Conservation (phyloP, 2,329 filamentous ascomycete genomes). For the Pezicula neosporulosa region DNA sequence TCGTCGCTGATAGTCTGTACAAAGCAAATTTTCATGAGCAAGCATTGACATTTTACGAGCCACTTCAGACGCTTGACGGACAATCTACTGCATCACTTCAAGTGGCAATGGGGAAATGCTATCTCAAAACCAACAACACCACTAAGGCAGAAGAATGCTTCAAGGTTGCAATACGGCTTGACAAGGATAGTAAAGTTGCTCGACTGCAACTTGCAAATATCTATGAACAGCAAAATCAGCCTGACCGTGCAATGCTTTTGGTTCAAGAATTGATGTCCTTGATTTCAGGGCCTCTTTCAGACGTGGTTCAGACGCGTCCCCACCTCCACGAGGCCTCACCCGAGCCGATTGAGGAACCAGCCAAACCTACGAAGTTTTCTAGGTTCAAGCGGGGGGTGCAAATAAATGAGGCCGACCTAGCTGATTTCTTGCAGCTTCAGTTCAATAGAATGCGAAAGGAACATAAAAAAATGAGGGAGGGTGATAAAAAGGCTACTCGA, state of each 20-base stretch:
- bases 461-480: constrained; percentile 28
- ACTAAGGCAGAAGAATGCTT: constrained; percentile 76
- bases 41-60: constrained; percentile 54
- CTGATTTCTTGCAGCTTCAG: constrained; percentile 29
- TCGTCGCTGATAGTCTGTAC: constrained; percentile 59
- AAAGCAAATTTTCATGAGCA: constrained; percentile 46
- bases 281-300: constrained; percentile 41
- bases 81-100: constrained; percentile 42
- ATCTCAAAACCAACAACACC: constrained; percentile 58
- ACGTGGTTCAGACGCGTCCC: constrained; percentile 2
- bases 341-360: not conserved
- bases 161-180: constrained; percentile 67
- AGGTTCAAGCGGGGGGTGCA: not conserved
- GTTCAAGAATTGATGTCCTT: constrained; percentile 72
- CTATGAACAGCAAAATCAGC: constrained; percentile 72
- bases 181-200: constrained; percentile 70
- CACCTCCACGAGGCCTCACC: not conserved
- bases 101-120: constrained; percentile 55
- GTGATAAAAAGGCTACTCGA: constrained; percentile 15
- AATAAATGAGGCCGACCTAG: constrained; percentile 26
- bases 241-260: constrained; percentile 73
- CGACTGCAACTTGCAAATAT: constrained; percentile 78
- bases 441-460: constrained; percentile 40
- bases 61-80: constrained; percentile 46
- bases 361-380: not conserved